Evolutionary conservation across 768 basidiomycete genomes (phyloP), one percentile per base, ranked within the genome.

Genomic region (Leccinum olivaceopallidum): DNA sequence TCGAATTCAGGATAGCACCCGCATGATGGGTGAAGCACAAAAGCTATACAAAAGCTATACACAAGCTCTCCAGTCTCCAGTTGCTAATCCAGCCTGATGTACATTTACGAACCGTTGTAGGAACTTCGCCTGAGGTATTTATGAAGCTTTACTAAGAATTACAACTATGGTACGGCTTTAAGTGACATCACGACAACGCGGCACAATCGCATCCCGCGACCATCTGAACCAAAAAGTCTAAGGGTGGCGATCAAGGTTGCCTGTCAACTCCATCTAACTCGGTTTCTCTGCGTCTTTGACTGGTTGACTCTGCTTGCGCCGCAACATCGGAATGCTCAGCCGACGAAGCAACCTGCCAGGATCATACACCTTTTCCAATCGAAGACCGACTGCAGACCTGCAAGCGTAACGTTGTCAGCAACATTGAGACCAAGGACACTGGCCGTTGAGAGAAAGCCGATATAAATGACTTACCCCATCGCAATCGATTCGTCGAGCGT

Each of bases 261-360:
- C 28, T 51, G 14, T 4, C 34, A 18, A 24, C 47, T 20, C 18
- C 22, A 39, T 32, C 55, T 57, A 56, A 22, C 30, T 37, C 52
- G 14, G 32, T 20, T 48, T 36, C 47, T 34, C 65, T 7, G 5
- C 47, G 4, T 42, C 61, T 36, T 6, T 58, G 3, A 61, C 59
- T 3, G 42, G 30, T 44, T 59, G 63, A 59, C 70, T 60, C 20
- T 67, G 68, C 56, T 69, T 73, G 26, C 73, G 73, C 18, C 73
- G 64, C 50, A 72, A 55, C 57, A 67, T 60, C 0, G 72, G 72
- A 28, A 72, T 72, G 42, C 22, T 22, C 22, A 22, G 22, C 22
- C 22, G 22, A 22, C 22, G 22, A 22, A 22, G 22, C 22, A 22
- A 22, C 22, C 22, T 22, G 22, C 22, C 22, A 22, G 22, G 22